Conservation (phyloP, 371 early-diverging fungal genomes). For the Blastocladiella emersonii region DNA sequence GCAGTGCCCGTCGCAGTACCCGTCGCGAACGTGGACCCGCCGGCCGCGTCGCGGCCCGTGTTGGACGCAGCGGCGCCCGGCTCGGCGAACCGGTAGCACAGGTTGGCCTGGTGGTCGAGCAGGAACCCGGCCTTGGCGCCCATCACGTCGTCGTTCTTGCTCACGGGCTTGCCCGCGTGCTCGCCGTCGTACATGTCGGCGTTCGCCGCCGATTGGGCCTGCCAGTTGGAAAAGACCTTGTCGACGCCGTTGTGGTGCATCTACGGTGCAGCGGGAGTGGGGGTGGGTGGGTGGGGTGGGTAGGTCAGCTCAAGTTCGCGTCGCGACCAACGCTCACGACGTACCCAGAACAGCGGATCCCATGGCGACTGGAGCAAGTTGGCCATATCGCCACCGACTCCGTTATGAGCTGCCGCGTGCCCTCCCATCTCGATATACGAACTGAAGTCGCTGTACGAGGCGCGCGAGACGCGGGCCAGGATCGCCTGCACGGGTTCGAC, state of each 20-base stretch:
- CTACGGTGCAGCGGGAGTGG: background rate
- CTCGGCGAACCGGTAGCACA: background rate
- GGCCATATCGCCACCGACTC: slow-evolving; percentile 5
- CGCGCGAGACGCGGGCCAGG: background rate
- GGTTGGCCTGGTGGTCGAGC: background rate
- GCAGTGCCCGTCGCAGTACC: background rate
- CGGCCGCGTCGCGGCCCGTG: background rate
- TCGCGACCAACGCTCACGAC: background rate
- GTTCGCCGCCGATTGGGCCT: background rate
- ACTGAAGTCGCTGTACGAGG: background rate
- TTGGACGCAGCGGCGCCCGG: background rate
- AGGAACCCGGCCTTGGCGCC: background rate
- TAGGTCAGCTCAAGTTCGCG: too few relatives aligned
- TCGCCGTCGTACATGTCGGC: background rate
- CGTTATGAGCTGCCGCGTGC: background rate
- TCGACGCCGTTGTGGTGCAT: slow-evolving; percentile 4
- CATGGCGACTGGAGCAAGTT: background rate
- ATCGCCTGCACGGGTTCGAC: background rate
- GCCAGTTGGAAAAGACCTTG: background rate
- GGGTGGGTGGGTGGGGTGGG: too few relatives aligned
- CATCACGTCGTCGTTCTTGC: background rate
- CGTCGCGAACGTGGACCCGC: background rate
- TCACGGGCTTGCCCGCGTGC: background rate
- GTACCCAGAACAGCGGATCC: slow-evolving; percentile 1
- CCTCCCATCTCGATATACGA: background rate